Evolutionary conservation across 345 rosid species (phyloP), one percentile per base, ranked within the genome.

Genomic region (Microthlaspi erraticum): DNA sequence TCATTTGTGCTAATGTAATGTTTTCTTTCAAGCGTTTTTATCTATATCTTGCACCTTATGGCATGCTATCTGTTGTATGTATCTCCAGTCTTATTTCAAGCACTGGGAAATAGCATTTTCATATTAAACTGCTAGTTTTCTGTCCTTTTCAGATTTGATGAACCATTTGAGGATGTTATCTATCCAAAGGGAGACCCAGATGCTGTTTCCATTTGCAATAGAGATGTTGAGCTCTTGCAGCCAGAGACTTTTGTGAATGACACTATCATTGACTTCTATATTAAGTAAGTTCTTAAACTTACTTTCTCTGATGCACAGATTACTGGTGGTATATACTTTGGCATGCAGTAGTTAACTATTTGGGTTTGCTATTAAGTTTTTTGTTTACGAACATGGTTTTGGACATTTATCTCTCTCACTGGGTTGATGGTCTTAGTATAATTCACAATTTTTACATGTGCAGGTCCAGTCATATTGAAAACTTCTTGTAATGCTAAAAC

Each of bases 211-310:
- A 82, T 94, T 56, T 75, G 91, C 71, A 94, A 86, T 83, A 84
- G 96, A 80, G 99, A 94, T 67, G 92, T 94, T 77, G 97, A 94
- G 74, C 88, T 94, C 61, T 74, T 94, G 71, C 93, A 82, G 66
- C 99, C 99, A 14, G 99, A 91, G 80, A 91, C 89, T 65, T 94
- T 91, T 71, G 72, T 94, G 77, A 94, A 94, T 80, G 99, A 94
- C 72, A 94, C 99, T 14, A 89, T 94, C 73, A 94, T 94, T 79
- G 99, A 94, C 84, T 94, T 94, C 73, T 94, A 91, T 82, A 91
- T 89, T 73, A 86, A 91, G 99, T 94, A 67, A 82, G 89, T 79
- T 64, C n/a, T 66, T n/a, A 45, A 37, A 42, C 44, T 58, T 52
- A 50, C 52, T 51, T 10, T 49, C 13, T 71, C 68, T 36, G 51